Evolutionary conservation across 495 filamentous ascomycete genomes (phyloP).

Genomic region (Trichoderma parareesei): DNA sequence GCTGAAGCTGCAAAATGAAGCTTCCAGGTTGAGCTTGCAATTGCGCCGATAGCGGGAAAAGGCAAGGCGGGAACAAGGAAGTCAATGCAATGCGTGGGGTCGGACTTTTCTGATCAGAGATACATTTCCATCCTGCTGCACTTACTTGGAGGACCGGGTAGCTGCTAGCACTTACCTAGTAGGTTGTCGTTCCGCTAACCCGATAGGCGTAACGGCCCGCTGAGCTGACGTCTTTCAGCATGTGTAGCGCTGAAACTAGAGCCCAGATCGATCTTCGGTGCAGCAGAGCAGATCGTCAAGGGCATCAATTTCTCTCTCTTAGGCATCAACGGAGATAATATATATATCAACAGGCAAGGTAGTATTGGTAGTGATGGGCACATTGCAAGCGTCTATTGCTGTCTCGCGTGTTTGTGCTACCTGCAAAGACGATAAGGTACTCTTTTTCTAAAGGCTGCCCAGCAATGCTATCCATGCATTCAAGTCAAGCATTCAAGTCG

Average conservation of each 20-base stretch:
- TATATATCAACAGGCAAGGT: neutral
- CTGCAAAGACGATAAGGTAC: neutral
- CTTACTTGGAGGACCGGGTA: neutral
- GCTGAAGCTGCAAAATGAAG: neutral
- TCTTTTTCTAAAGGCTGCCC: neutral
- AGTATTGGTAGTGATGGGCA: neutral
- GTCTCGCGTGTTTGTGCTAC: too few relatives aligned
- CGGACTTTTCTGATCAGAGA: neutral
- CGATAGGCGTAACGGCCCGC: neutral
- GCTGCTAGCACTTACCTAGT: neutral
- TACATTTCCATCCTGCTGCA: neutral
- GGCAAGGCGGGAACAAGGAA: neutral
- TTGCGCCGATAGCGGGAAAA: neutral
- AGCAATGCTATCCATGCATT: neutral
- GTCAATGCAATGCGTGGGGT: neutral
- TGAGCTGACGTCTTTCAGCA: conserved; percentile 9
- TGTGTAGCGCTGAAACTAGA: neutral
- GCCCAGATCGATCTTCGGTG: too few relatives aligned
- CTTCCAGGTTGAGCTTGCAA: neutral
- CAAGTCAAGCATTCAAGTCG: too few relatives aligned
- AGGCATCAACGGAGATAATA: neutral
- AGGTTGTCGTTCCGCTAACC: neutral
- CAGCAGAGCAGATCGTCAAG: too few relatives aligned
- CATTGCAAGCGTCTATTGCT: neutral
- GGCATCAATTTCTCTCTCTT: too few relatives aligned